Conservation (phyloP, 2,329 filamentous ascomycete species). For the Diaporthe citriasiana region DNA sequence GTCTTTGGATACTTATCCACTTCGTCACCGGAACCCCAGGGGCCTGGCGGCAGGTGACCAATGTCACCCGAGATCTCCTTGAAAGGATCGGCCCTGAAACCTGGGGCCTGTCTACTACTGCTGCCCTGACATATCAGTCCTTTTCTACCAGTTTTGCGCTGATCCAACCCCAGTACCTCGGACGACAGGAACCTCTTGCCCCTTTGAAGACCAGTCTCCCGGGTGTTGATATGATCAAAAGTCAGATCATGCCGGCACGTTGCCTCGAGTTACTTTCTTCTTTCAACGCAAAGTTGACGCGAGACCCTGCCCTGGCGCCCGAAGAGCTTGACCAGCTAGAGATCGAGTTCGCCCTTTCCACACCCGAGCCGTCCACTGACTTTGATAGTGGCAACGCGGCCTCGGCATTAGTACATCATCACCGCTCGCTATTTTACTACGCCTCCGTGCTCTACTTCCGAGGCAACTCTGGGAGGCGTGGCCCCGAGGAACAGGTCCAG, state of each 20-base stretch:
- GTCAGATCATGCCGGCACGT: not conserved
- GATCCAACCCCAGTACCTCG: not conserved
- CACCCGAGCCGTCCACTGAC: not conserved
- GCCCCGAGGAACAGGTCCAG: not conserved
- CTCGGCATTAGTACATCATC: not conserved
- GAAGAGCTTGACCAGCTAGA: not conserved
- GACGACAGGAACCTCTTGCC: not conserved
- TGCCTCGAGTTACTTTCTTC: not conserved
- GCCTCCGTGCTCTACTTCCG: not conserved
- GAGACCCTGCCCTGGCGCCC: not conserved
- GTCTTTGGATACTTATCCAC: constrained; percentile 1
- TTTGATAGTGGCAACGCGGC: not conserved
- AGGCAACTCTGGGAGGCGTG: not conserved
- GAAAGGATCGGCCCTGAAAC: not conserved
- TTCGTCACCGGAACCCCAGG: not conserved
- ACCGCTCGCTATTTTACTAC: constrained; percentile 1
- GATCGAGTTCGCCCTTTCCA: not conserved
- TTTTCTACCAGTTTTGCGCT: not conserved
- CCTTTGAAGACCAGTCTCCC: not conserved
- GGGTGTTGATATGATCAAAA: not conserved
- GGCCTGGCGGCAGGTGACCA: not conserved
- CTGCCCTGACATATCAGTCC: not conserved
- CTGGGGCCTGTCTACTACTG: not conserved
- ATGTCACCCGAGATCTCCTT: not conserved
- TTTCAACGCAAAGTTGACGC: not conserved